These are phyloP conservation scores for Solanum dulcamara DNA, from an alignment of 257 asterid species.

Conservation along the genomic window DNA sequence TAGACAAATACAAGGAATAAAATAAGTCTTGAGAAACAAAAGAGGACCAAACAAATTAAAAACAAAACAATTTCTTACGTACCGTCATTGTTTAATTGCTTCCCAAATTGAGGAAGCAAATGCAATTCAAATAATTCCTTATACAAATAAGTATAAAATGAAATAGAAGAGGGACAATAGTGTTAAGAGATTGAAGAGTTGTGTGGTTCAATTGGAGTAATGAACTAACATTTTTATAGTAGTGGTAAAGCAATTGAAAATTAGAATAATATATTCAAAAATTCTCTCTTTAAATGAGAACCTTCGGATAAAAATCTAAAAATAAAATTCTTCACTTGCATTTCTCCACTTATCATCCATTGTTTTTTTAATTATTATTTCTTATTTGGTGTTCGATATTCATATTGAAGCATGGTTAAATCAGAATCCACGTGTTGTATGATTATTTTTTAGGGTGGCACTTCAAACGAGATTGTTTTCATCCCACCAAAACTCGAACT, in stretches of 20 bases:
- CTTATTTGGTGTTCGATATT: rapidly evolving
- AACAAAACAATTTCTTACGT: neutral
- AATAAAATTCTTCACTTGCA: neutral
- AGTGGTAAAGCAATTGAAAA: neutral
- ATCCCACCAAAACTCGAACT: neutral
- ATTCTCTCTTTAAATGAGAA: neutral
- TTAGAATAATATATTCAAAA: neutral
- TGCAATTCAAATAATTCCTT: neutral
- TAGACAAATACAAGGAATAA: neutral
- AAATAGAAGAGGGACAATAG: neutral
- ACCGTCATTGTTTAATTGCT: neutral
- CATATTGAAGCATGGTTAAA: neutral
- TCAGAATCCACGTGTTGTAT: neutral
- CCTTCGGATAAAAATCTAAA: neutral
- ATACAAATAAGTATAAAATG: neutral
- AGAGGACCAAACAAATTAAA: neutral
- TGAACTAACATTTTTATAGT: neutral
- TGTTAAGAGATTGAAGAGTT: neutral
- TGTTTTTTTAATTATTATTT: neutral
- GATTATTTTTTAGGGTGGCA: rapidly evolving
- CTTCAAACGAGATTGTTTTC: neutral
- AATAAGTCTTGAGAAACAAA: neutral
- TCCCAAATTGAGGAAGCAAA: neutral
- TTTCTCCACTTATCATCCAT: neutral
- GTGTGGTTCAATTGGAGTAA: neutral